phyloP scores from a whole-genome alignment of 2,329 filamentous ascomycete genomes.

The Leptographium galeiforme region DNA sequence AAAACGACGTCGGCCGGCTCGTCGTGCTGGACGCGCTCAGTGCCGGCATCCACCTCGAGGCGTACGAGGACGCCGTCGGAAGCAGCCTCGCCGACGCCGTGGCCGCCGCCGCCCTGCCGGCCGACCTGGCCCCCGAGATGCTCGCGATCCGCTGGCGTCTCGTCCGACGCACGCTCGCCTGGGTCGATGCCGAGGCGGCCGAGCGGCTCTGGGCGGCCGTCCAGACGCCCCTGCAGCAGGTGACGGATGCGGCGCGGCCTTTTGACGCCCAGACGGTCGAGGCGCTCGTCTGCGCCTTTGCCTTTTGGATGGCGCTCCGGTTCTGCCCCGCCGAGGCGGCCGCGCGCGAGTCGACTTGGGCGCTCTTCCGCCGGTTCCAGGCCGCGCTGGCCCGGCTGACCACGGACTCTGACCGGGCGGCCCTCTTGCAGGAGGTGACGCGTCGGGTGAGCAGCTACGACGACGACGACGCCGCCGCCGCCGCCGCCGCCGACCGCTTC shows the following conservation, averaged over 20 bases:
- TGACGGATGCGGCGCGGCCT: conserved; percentile 4
- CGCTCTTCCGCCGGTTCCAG: conserved; percentile 16
- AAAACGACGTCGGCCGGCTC: conserved; percentile 18
- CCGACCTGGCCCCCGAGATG: neutral
- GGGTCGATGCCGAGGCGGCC: conserved; percentile 14
- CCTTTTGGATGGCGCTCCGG: conserved; percentile 17
- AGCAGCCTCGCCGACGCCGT: conserved; percentile 24
- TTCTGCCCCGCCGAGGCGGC: conserved; percentile 13
- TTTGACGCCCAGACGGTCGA: conserved; percentile 16
- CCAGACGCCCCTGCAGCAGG: neutral
- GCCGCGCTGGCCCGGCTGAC: conserved; percentile 4
- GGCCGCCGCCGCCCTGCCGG: conserved; percentile 1
- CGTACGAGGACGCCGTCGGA: conserved; percentile 28
- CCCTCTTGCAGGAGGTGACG: neutral
- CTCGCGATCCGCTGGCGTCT: conserved; percentile 12
- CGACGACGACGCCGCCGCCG: neutral
- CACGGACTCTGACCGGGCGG: neutral
- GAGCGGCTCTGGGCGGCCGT: conserved; percentile 13
- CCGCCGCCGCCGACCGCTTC: neutral
- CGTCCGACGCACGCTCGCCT: conserved; percentile 15
- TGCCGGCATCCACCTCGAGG: conserved; percentile 26
- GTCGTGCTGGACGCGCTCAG: conserved; percentile 30
- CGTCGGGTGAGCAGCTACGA: neutral
- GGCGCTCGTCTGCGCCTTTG: conserved; percentile 18
- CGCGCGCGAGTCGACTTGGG: conserved; percentile 13